Conservation (phyloP, 306 rosid species). For the Castanea mollissima region DNA sequence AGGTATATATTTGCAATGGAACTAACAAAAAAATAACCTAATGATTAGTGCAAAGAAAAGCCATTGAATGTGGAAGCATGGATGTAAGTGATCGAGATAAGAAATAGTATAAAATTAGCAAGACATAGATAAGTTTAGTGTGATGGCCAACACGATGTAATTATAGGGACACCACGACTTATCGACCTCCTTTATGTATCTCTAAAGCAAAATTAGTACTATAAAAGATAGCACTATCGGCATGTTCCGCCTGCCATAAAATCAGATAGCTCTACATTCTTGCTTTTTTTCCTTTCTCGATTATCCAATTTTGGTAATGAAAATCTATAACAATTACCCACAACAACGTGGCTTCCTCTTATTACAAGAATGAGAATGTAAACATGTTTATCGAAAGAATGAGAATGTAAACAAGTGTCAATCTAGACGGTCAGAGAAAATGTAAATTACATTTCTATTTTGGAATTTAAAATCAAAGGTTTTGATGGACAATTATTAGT, state of each 20-base stretch:
- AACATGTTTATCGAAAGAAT: background rate
- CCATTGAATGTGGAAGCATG: conserved; percentile 1
- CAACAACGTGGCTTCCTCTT: no score
- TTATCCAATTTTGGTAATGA: background rate
- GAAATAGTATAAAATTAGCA: background rate
- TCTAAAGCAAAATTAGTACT: background rate
- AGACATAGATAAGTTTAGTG: background rate
- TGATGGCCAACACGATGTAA: conserved; percentile 26
- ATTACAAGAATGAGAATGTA: background rate
- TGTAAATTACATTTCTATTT: no score
- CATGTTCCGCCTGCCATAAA: background rate
- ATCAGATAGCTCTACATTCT: background rate
- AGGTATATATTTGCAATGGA: no score
- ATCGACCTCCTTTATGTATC: background rate
- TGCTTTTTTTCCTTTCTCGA: no score
- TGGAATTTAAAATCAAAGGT: no score
- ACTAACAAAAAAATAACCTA: background rate
- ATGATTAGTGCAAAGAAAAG: background rate
- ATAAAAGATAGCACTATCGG: background rate
- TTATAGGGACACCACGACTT: conserved; percentile 13
- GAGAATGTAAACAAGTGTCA: background rate
- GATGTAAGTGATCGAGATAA: background rate
- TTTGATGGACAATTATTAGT: no score
- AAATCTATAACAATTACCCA: no score
- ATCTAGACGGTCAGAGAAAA: no score